Conservation (phyloP, 768 basidiomycete species). For the Cyclocybe aegerita region DNA sequence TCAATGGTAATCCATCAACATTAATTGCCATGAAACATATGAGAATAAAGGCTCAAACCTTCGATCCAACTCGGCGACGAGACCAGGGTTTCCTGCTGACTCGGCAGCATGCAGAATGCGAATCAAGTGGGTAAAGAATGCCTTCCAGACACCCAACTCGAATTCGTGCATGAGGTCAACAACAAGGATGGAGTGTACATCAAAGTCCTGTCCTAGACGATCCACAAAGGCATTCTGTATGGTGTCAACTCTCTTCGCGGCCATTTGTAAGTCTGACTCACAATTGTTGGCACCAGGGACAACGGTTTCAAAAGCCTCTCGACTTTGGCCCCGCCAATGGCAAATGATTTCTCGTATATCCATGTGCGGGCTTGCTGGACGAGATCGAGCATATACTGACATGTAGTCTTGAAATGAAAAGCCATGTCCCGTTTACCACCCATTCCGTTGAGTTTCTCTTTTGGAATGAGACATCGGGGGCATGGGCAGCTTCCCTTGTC, state of each 20-base stretch:
- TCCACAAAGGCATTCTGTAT: constrained; percentile 21
- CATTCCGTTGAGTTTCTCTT: constrained; percentile 23
- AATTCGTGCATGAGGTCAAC: constrained; percentile 37
- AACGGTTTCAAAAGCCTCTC: too few relatives aligned
- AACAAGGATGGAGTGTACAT: constrained; percentile 27
- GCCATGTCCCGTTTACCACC: constrained; percentile 29
- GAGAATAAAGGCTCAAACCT: too few relatives aligned
- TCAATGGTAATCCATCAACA: too few relatives aligned
- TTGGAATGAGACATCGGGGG: constrained; percentile 31
- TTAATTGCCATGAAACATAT: too few relatives aligned
- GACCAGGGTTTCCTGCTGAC: constrained; percentile 9
- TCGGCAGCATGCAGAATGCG: constrained; percentile 28
- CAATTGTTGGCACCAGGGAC: too few relatives aligned
- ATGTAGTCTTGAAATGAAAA: too few relatives aligned
- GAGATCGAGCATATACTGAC: constrained; percentile 7
- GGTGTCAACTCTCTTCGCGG: too few relatives aligned
- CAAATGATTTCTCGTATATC: too few relatives aligned
- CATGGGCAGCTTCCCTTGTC: too few relatives aligned
- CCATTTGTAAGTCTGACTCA: too few relatives aligned
- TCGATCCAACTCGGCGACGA: constrained; percentile 25
- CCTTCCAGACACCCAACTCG: constrained; percentile 40
- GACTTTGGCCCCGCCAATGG: too few relatives aligned
- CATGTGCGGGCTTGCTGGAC: constrained; percentile 1
- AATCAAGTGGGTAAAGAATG: constrained; percentile 33
- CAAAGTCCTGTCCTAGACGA: constrained; percentile 19